Percentiles rank a stretch among this genome's conserved stretches.
Conservation (phyloP, 371 early-diverging fungal genomes). For the Smittium mucronatum region DNA sequence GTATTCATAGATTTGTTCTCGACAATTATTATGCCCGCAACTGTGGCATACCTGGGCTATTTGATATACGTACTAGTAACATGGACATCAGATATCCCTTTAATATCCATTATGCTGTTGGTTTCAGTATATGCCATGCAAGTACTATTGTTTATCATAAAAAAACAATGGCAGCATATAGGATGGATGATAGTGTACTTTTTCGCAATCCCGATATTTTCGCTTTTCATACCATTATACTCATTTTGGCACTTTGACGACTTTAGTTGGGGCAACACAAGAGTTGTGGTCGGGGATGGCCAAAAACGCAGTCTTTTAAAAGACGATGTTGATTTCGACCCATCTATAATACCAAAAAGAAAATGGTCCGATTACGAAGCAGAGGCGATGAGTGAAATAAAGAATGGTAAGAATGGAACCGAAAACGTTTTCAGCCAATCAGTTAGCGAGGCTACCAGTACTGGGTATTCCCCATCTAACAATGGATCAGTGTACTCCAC, state of each 20-base stretch:
- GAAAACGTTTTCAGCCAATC: background rate
- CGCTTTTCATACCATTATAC: conserved; percentile 66
- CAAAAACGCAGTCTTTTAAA: conserved; percentile 48
- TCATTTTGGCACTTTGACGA: conserved; percentile 96
- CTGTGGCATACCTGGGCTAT: conserved; percentile 67
- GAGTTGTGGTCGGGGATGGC: conserved; percentile 75
- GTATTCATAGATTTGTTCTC: conserved; percentile 86
- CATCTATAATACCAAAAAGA: conserved; percentile 65
- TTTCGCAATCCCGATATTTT: conserved; percentile 66
- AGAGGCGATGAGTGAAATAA: background rate
- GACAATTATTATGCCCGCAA: conserved; percentile 85
- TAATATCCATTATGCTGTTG: conserved; percentile 46
- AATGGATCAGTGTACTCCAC: background rate
- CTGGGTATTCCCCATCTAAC: background rate
- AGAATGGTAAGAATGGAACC: too few species aligned
- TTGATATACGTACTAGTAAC: conserved; percentile 43
- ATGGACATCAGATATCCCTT: conserved; percentile 40
- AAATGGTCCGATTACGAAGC: conserved; percentile 72
- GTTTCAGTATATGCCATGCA: conserved; percentile 69
- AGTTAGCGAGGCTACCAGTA: background rate
- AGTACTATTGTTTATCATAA: conserved; percentile 60
- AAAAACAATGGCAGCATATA: conserved; percentile 83
- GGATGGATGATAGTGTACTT: conserved; percentile 93
- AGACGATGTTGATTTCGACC: conserved; percentile 64
- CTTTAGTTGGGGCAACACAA: conserved; percentile 95